Conservation (phyloP, 345 rosid species). For the Citrus maxima region DNA sequence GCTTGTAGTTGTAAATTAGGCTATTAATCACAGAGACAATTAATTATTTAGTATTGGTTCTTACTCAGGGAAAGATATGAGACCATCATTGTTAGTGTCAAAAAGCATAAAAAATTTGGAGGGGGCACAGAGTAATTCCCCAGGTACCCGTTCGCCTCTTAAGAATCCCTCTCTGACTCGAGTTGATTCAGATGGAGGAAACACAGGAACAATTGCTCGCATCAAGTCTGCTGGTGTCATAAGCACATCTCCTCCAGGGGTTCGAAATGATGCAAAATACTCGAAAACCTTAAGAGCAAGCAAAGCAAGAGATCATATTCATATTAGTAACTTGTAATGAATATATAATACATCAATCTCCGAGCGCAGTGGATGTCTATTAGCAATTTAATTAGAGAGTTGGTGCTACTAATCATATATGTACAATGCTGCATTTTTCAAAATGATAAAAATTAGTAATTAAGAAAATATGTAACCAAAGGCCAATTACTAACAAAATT, state of each 20-base stretch:
- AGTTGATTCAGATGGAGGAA: constrained; percentile 63
- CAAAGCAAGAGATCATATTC: background rate
- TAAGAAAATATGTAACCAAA: background rate
- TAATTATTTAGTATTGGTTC: background rate
- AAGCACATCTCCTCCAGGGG: constrained; percentile 46
- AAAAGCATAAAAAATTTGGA: constrained; percentile 72
- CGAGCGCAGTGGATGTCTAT: background rate
- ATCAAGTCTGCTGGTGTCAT: constrained; percentile 67
- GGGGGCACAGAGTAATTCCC: constrained; percentile 51
- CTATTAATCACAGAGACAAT: background rate
- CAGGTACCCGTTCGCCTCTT: constrained; percentile 44
- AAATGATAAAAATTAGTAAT: no score
- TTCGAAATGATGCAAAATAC: constrained; percentile 51
- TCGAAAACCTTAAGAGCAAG: constrained; percentile 41
- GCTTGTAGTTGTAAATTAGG: background rate
- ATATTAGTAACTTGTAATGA: no score
- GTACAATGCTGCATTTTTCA: background rate
- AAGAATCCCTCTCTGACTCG: constrained; percentile 53
- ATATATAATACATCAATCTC: background rate
- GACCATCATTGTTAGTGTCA: constrained; percentile 59
- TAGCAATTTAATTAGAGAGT: background rate
- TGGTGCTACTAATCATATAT: background rate
- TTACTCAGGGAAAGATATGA: constrained; percentile 63
- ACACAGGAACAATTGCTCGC: constrained; percentile 75
- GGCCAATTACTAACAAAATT: background rate